These are phyloP conservation scores for Phytophthora hibernalis DNA, from an alignment of 352 stramenopile genomes.

Conservation along the genomic window DNA sequence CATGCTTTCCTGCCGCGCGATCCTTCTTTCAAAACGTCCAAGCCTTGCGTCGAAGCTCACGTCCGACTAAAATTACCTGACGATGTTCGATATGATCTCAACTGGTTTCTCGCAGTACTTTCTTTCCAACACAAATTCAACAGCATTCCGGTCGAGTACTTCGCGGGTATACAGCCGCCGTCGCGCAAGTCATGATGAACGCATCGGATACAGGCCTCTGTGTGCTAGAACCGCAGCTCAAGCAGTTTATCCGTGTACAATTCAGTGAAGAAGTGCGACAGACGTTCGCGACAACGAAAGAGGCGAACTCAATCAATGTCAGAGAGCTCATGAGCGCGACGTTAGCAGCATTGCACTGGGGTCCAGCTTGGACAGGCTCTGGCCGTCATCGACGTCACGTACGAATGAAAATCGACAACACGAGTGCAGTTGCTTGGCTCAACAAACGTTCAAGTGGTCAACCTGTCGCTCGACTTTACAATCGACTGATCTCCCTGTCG, in stretches of 20 bases:
- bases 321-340: constrained; percentile 9
- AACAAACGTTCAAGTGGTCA: constrained; percentile 1
- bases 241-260: constrained; percentile 16
- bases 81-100: constrained; percentile 2
- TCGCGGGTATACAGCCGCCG: not conserved
- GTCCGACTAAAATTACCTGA: too few species aligned
- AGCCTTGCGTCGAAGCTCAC: too few species aligned
- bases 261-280: not conserved
- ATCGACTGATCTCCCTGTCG: constrained; percentile 7
- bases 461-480: constrained; percentile 1
- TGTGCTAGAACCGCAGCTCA: constrained; percentile 15
- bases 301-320: constrained; percentile 18
- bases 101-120: constrained; percentile 6
- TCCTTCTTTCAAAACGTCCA: constrained; percentile 21
- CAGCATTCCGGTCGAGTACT: too few species aligned
- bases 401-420: constrained; percentile 15
- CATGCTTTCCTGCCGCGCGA: constrained; percentile 12
- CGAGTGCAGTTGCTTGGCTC: constrained; percentile 1
- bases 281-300: not conserved
- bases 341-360: too few species aligned
- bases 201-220: constrained; percentile 9
- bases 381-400: too few species aligned
- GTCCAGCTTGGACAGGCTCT: too few species aligned
- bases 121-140: not conserved
- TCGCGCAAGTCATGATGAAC: constrained; percentile 12